These are phyloP conservation scores for Malassezia nana DNA, from an alignment of 1,284 basidiomycete species.

Conservation along the genomic window DNA sequence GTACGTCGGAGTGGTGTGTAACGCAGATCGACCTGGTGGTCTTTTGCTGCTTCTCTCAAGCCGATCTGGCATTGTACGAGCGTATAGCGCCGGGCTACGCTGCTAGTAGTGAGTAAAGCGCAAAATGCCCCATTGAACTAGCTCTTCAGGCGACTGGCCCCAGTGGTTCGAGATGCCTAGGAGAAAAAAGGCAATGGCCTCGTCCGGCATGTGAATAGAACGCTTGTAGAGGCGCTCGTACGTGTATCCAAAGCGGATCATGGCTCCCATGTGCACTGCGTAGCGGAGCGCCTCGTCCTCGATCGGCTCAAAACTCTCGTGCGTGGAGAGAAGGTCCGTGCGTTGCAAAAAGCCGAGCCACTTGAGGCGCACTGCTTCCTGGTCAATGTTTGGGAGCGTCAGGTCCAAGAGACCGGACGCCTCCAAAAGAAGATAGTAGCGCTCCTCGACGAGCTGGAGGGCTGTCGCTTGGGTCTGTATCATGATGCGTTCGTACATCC, in stretches of 20 bases:
- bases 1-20: constrained; percentile 13
- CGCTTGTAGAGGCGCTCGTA: background rate
- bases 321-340: background rate
- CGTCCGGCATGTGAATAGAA: background rate
- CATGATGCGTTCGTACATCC: too few relatives aligned
- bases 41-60: constrained; percentile 33
- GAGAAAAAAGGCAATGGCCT: background rate
- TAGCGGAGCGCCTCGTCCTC: background rate
- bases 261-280: background rate
- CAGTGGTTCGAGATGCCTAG: background rate
- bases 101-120: background rate
- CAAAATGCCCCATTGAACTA: background rate
- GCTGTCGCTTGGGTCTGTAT: too few relatives aligned
- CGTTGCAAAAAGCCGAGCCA: background rate
- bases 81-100: constrained; percentile 10
- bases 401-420: too few relatives aligned
- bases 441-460: too few relatives aligned
- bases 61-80: constrained; percentile 23
- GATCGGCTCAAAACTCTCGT: background rate
- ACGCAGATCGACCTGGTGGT: constrained; percentile 26
- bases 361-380: background rate
- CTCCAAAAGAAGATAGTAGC: too few relatives aligned
- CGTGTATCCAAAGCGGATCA: background rate
- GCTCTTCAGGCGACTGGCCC: background rate
- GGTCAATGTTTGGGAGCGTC: too few relatives aligned